Base-by-base conservation (phyloP, 305 asterid species). In the Rubia tinctorum region DNA sequence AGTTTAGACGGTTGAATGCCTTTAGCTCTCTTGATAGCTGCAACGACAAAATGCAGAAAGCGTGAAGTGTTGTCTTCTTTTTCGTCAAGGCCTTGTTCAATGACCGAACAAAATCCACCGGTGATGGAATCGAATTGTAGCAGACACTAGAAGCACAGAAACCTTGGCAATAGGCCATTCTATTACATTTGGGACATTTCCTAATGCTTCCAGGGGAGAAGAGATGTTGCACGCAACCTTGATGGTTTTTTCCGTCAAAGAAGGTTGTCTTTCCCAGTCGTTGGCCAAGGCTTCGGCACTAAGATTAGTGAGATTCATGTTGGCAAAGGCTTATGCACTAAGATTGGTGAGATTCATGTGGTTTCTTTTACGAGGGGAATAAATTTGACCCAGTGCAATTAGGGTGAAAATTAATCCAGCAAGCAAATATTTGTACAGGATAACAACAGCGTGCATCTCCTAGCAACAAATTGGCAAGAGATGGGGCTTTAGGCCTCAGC, bases 221-320 rank as follows among this genome's bases (percentile, higher is more conserved):
- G 95, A 76, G 47, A 87, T 79, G 27, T 79, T 82, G 78, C 97
- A 91, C 0, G 96, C 96, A 37, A 84, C 85, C 79, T 74, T 86
- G 23, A 91, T 79, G 34, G 90, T 88, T 75, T 84, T 84, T 81
- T 87, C 93, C 34, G 91, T 78, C 53, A 84, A 69, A 8, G 97
- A 89, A 73, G 88, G 85, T 51, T 78, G 76, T 64, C 69, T 69
- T 58, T 71, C 84, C 79, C 60, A 59, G 59, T 71, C 82, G 68
- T 75, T 66, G 44, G 73, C 63, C 66, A 70, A 76, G 71, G 25
- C 68, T 39, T 68, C 17, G 71, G 37, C 76, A 37, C 76, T 66
- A 30, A 43, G 80, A 20, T 67, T 75, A 64, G 59, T 69, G 18
- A 40, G 30, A 39, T 74, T 78, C 92, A 87, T 84, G 82, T 88